Base-by-base conservation (phyloP, 352 stramenopile genomes). In the Blastocystis sp. region DNA sequence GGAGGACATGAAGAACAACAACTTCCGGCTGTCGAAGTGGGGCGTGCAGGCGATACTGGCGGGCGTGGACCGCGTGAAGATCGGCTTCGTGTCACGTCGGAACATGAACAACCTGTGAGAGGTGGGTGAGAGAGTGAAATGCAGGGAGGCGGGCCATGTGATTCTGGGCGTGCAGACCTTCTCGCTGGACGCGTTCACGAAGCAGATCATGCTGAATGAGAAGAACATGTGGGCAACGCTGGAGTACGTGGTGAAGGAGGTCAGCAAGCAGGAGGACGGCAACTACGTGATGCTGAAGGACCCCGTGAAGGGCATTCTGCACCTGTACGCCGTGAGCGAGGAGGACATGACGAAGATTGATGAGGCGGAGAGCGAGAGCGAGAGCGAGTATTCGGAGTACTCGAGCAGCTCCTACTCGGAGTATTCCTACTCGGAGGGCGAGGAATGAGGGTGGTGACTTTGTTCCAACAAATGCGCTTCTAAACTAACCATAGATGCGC, bases 211-310 rank as follows among this genome's bases (percentile, higher is more conserved):
- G 66, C 92, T 99, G 76, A 98, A 94, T 91, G 93, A 98, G 90
- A 96, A 95, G 90, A 98, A 98, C 91, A 98, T 98, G 94, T 99
- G 97, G 97, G 96, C 95, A 28, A 94, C 95, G 74, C 91, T 96
- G 68, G 93, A 95, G 91, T 97, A 97, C 93, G 93, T 98, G 79
- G 92, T 96, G 61, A 93, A 97, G 90, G 90, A 98, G 74, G 92
- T 98, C 77, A 91, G 95, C 60, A 94, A 97, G 91, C 93, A 98
- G 90, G 92, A 94, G 3, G 95, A 98, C 89, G 96, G 96, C 76
- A 98, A 99, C 92, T 99, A 98, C 91, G 95, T 98, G 64, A 93
- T 99, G 89, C 95, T 98, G 93, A 96, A 97, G 90, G 96, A 99
- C 92, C 96, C 96, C 14, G 98, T 98, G 92, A 98, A 98, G 91